These are phyloP conservation scores for Lasiodiplodia sp. DNA, from an alignment of 2,329 filamentous ascomycete species.

Conservation along the genomic window DNA sequence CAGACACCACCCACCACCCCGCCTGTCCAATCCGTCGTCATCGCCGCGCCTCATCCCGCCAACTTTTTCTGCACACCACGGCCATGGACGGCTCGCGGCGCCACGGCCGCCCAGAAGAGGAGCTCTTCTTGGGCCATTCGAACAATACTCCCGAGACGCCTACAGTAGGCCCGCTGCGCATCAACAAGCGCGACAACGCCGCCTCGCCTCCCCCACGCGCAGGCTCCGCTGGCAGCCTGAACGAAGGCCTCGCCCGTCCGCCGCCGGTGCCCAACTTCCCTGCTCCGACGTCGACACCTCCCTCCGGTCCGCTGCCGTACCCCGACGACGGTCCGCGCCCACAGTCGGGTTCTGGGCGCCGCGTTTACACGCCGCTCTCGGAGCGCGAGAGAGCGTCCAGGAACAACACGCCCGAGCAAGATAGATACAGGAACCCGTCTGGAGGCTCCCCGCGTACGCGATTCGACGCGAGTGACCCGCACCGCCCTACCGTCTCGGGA, in stretches of 20 bases:
- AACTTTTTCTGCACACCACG: neutral
- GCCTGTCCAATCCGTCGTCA: neutral
- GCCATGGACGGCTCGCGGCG: constrained; percentile 55
- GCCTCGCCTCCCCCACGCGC: constrained; percentile 59
- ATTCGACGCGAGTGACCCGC: constrained; percentile 58
- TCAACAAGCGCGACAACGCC: constrained; percentile 73
- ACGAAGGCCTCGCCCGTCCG: constrained; percentile 40
- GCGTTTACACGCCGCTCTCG: constrained; percentile 45
- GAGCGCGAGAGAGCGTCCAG: constrained; percentile 45
- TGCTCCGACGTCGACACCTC: constrained; percentile 57
- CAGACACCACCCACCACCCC: constrained; percentile 11
- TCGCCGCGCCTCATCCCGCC: constrained; percentile 6
- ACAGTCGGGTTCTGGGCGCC: constrained; percentile 36
- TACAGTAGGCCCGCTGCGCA: constrained; percentile 82
- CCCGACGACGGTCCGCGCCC: constrained; percentile 51
- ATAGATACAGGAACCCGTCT: constrained; percentile 42
- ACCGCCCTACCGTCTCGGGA: constrained; percentile 55
- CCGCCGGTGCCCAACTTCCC: constrained; percentile 71
- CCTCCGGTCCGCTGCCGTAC: constrained; percentile 54
- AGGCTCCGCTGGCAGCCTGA: constrained; percentile 71
- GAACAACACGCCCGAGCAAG: constrained; percentile 44
- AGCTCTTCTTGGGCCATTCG: constrained; percentile 74
- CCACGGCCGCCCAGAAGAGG: constrained; percentile 76
- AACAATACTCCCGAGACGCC: constrained; percentile 68
- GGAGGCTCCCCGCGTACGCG: constrained; percentile 46